Evolutionary conservation across 1,139 yeast species (phyloP).

Genomic region (Geotrichum carabidarum): DNA sequence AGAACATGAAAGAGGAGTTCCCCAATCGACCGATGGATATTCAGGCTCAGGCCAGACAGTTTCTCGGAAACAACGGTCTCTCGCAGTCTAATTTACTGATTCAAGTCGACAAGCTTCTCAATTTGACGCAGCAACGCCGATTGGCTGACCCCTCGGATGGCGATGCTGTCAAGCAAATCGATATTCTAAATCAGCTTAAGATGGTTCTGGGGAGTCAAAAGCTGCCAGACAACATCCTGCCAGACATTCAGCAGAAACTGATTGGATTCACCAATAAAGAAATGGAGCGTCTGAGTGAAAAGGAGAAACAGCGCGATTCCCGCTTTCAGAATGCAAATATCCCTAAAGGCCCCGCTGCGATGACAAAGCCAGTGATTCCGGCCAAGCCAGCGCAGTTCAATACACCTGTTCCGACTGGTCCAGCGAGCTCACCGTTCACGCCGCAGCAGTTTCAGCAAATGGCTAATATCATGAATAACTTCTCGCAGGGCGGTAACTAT

Average conservation of each 20-base stretch:
- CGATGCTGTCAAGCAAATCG: conserved; percentile 38
- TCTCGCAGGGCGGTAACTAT: not conserved
- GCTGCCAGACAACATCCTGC: conserved; percentile 40
- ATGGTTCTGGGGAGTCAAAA: conserved; percentile 31
- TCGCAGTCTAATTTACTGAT: conserved; percentile 33
- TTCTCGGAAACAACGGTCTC: conserved; percentile 21
- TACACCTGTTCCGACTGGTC: not conserved
- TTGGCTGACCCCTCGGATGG: conserved; percentile 38
- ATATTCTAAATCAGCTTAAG: conserved; percentile 34
- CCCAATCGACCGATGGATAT: conserved; percentile 7
- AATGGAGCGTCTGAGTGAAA: conserved; percentile 23
- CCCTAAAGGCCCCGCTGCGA: conserved; percentile 3
- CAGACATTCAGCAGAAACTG: conserved; percentile 43
- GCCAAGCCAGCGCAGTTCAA: not conserved
- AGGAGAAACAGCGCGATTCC: conserved; percentile 9
- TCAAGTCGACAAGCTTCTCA: conserved; percentile 42
- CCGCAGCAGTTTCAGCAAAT: conserved; percentile 11
- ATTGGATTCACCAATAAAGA: conserved; percentile 34
- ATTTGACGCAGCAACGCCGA: conserved; percentile 40
- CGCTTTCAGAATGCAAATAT: not conserved
- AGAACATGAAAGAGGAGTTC: conserved; percentile 25
- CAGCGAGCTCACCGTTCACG: conserved; percentile 3
- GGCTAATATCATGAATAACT: conserved; percentile 12
- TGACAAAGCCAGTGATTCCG: not conserved
- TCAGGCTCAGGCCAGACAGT: conserved; percentile 14